Conservation (phyloP, 768 basidiomycete genomes). For the Lactarius sp. region DNA sequence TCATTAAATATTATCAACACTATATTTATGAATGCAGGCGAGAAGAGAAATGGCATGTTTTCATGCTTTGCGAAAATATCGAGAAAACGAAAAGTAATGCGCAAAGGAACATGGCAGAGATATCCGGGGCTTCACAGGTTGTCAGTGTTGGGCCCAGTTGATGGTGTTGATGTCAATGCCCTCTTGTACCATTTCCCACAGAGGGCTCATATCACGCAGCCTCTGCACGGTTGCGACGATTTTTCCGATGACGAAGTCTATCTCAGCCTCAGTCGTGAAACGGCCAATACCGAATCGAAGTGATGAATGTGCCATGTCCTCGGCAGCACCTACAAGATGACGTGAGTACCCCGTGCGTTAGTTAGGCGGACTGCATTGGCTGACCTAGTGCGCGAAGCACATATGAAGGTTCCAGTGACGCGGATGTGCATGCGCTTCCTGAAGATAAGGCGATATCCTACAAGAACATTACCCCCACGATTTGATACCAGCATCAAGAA, state of each 20-base stretch:
- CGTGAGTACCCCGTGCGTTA: conserved; percentile 3
- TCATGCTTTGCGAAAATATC: neutral
- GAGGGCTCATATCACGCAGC: conserved; percentile 93
- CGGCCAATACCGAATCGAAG: conserved; percentile 96
- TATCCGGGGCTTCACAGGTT: conserved; percentile 10
- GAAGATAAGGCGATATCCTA: conserved; percentile 97
- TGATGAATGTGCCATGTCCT: conserved; percentile 99
- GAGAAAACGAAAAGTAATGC: neutral
- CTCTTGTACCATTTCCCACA: conserved; percentile 99
- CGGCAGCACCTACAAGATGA: conserved; percentile 66
- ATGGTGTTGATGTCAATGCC: conserved; percentile 95
- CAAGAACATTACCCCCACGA: conserved; percentile 1
- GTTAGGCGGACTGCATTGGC: conserved; percentile 20
- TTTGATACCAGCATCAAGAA: neutral
- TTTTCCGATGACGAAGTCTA: conserved; percentile 88
- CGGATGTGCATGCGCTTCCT: conserved; percentile 97
- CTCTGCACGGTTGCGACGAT: conserved; percentile 83
- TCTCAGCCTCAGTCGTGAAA: conserved; percentile 95
- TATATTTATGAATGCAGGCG: neutral
- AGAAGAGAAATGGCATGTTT: neutral
- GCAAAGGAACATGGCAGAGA: neutral
- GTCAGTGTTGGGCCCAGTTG: conserved; percentile 77
- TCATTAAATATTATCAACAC: neutral
- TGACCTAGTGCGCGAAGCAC: conserved; percentile 90
- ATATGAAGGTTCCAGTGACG: conserved; percentile 96